Conservation (phyloP, 257 asterid genomes). For the Solanum virginianum region DNA sequence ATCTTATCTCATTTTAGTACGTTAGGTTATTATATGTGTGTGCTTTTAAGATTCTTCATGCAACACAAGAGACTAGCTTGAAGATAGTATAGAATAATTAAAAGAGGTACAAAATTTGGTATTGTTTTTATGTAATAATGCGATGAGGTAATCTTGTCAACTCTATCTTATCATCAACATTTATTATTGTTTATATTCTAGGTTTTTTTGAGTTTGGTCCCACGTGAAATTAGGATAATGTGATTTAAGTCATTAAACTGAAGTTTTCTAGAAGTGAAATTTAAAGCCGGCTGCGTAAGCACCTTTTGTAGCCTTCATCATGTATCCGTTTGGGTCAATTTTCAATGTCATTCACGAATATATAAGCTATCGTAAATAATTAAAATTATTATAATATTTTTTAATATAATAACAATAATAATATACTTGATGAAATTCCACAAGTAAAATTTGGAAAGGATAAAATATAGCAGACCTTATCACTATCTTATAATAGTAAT, state of each 20-base stretch:
- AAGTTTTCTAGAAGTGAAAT: background rate
- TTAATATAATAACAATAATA: too few relatives aligned
- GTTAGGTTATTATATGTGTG: background rate
- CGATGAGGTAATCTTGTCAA: background rate
- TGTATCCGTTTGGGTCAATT: background rate
- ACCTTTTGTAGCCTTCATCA: background rate
- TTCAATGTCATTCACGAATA: too few relatives aligned
- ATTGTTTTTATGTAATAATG: background rate
- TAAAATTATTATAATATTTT: too few relatives aligned
- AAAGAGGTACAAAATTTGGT: background rate
- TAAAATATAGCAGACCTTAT: too few relatives aligned
- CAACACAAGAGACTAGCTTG: background rate
- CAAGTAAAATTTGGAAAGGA: rapidly evolving
- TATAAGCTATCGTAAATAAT: too few relatives aligned
- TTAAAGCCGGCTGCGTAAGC: background rate
- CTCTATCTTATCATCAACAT: background rate
- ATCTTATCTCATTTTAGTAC: background rate
- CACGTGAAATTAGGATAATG: background rate
- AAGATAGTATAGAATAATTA: background rate
- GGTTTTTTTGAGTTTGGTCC: background rate
- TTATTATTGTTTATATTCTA: background rate
- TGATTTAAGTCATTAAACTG: background rate
- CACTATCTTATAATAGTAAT: too few relatives aligned
- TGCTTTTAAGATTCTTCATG: background rate
- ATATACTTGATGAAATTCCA: too few relatives aligned